Conservation (phyloP, 2,329 filamentous ascomycete genomes). For the Colletotrichum cereale region DNA sequence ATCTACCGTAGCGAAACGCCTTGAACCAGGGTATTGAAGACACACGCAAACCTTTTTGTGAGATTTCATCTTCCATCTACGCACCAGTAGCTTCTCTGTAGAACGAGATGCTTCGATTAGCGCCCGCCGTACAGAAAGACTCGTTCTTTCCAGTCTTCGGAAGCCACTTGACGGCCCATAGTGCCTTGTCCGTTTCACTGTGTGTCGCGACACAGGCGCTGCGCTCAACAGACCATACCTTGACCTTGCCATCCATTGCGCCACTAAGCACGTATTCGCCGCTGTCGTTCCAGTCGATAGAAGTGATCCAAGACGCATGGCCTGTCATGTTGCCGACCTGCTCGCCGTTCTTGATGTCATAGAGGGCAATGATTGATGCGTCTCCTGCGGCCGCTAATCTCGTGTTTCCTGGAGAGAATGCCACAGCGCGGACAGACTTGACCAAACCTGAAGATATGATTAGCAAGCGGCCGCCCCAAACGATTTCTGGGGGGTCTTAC, state of each 20-base stretch:
- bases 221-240: constrained; percentile 93
- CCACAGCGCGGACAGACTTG: constrained; percentile 85
- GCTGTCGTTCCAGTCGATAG: constrained; percentile 91
- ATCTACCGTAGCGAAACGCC: background rate
- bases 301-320: constrained; percentile 89
- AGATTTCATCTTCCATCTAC: constrained; percentile 3
- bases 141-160: constrained; percentile 77
- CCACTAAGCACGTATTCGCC: constrained; percentile 93
- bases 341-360: constrained; percentile 92
- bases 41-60: background rate
- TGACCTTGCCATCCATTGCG: constrained; percentile 92
- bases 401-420: constrained; percentile 88
- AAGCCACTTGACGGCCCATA: constrained; percentile 90
- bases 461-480: background rate
- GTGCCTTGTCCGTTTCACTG: constrained; percentile 85
- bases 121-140: constrained; percentile 83
- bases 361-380: constrained; percentile 87
- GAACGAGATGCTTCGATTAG: constrained; percentile 81
- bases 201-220: constrained; percentile 91
- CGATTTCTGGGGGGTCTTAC: constrained; percentile 58
- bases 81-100: constrained; percentile 84
- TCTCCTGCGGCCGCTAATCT: constrained; percentile 92
- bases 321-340: constrained; percentile 87
- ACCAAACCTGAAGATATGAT: constrained; percentile 72
- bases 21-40: constrained; percentile 13